Percentiles rank a stretch among this genome's conserved stretches.
phyloP scores from a whole-genome alignment of 345 rosid species.

The Eucalyptus albens region DNA sequence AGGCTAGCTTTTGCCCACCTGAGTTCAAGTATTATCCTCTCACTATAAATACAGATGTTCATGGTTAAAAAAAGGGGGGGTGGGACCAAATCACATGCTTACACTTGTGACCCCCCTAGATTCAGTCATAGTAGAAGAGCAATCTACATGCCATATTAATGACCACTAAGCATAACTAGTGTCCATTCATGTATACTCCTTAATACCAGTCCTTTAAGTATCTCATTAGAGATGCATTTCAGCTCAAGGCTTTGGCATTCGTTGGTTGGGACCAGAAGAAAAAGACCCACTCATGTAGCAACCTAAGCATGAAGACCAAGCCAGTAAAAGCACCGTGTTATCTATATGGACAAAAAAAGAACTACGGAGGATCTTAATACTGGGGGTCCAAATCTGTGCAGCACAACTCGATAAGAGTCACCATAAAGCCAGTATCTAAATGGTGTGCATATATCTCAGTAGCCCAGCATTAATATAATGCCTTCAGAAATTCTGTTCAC shows the following conservation, averaged over 20 bases:
- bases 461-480: background rate
- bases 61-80: background rate
- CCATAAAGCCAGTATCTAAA: background rate
- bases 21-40: background rate
- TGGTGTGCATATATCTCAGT: background rate
- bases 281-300: background rate
- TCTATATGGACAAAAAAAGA: background rate
- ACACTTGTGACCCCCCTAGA: background rate
- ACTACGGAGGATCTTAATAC: background rate
- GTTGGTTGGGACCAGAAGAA: background rate
- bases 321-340: background rate
- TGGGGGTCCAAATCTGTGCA: background rate
- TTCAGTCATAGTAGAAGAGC: background rate
- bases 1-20: background rate
- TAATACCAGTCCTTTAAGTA: background rate
- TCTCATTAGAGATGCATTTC: background rate
- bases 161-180: background rate
- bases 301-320: background rate
- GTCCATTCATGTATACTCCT: background rate
- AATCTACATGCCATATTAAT: background rate
- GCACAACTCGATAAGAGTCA: background rate
- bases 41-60: background rate
- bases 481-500: background rate
- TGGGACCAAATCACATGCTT: background rate
- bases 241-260: background rate